A percentile compares a stretch with the other conserved stretches of the same genome.
Conservation (phyloP, 495 filamentous ascomycete species). For the Astrothelium subdiscretum region DNA sequence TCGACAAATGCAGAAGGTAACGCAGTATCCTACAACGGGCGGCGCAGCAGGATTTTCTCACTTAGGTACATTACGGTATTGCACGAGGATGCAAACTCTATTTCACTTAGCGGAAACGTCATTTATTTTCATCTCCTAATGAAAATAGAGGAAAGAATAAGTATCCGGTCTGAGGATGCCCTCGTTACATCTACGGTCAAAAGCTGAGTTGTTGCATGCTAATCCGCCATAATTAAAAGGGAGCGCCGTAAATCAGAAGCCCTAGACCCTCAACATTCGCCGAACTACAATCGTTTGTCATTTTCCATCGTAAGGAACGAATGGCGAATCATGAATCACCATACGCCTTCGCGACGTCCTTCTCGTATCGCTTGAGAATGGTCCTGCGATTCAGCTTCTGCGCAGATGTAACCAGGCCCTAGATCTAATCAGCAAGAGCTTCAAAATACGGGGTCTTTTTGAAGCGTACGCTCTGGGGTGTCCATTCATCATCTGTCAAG, state of each 20-base stretch:
- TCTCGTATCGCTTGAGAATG: conserved; percentile 54
- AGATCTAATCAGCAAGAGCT: neutral
- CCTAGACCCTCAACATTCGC: neutral
- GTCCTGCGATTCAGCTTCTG: conserved; percentile 64
- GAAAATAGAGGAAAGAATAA: neutral
- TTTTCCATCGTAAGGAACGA: neutral
- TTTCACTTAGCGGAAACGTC: no score
- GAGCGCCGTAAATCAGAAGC: neutral
- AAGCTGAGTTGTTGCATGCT: no score
- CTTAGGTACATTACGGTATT: neutral
- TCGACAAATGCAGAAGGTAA: no score
- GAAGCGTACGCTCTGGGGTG: conserved; percentile 77
- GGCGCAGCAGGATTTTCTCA: no score
- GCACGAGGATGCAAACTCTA: no score
- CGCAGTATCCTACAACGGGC: no score
- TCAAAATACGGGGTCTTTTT: neutral
- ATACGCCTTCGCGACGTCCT: conserved; percentile 51
- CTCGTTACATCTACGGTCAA: neutral
- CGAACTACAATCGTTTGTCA: neutral
- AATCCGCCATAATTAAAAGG: no score
- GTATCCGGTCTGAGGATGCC: neutral
- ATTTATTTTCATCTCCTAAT: no score
- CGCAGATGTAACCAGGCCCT: conserved; percentile 60
- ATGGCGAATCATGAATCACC: conserved; percentile 3
- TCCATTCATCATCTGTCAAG: conserved; percentile 94